Evolutionary conservation across 2,329 filamentous ascomycete genomes (phyloP), one percentile per base, ranked within the genome.

Genomic region (Ceratocystis destructans): DNA sequence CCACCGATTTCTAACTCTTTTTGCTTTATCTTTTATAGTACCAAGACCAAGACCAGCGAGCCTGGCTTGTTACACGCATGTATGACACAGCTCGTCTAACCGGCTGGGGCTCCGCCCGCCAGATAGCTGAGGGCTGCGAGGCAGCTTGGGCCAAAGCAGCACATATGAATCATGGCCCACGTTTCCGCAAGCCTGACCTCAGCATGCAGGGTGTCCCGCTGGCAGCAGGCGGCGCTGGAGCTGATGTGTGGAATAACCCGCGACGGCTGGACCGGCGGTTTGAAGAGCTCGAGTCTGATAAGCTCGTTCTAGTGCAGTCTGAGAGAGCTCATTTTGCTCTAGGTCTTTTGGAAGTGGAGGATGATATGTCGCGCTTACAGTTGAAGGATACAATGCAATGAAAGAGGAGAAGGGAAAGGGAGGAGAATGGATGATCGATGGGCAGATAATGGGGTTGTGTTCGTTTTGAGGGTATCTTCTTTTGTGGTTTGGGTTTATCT

Each of bases 61-160:
- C 83, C 67, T 96, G 90, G 89, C 83, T 87, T 0, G 81, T 96
- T 69, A 80, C 82, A 44, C 84, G 88, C 33, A 80, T 96, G 66
- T 82, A 85, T 70, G 86, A 90, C 71, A 86, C 96, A 48, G 84
- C 88, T 1, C 83, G 86, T 1, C 79, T 94, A 6, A 96, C 90
- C 0, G 94, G 94, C 0, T 96, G 90, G 88, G 87, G 90, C 71
- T 90, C 88, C 1, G 88, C 90, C 1, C 82, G 84, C 44, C 84
- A 91, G 50, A 93, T 96, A 69, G 90, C 90, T 0, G 80, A 83
- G 62, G 91, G 90, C 1, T 96, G 90, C 74, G 92, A 97, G 75
- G 87, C 85, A 2, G 82, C 85, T 0, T 99, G 94, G 94, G 80
- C 83, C 68, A 89, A 87, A 72, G 86, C 88, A 0, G 87, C 84